Base-by-base conservation (phyloP, 495 filamentous ascomycete genomes). In the Chaetomium tenue region DNA sequence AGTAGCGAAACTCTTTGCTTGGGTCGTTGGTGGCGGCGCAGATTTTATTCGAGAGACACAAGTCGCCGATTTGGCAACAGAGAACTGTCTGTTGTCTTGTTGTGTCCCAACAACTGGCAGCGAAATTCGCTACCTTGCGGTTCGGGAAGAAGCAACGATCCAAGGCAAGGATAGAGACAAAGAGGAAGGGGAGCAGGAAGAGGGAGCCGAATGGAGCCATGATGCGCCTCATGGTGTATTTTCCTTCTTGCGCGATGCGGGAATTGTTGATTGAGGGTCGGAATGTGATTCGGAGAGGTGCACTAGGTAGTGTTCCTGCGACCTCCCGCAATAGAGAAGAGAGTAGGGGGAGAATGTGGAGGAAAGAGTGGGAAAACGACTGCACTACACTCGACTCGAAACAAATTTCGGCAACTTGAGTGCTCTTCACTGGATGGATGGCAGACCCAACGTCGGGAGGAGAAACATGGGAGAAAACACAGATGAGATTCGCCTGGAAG, bases 11-110 rank as follows among this genome's bases (percentile, higher is more conserved):
- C 1, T 33, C 23, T 16, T 39, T 28, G 37, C 1, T 13, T 0
- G 9, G 20, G 9, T 18, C 4, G 7, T 23, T 20, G 2, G 0
- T 13, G 15, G 44, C 58, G 56, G 44, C 58, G 56, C 67, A 69
- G 50, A 69, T 28, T 0, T 39, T n/a, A 57, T 61, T 66, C 26
- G 42, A 50, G 23, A 61, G 51, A 33, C 67, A 69, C 0, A 30
- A 4, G 39, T 69, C 48, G 26, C 63, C 63, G 15, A 23, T 5
- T 7, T 26, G 9, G 50, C 67, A 61, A 52, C 66, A 68, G 2
- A 67, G 15, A 20, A 28, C 63, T 0, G 63, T 66, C 63, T 39
- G 48, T 0, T 3, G n/a, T 0, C 6, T 2, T 7, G 20, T 0
- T 1, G 16, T 26, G n/a, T 60, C 48, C 56, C 30, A 46, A 42